Evolutionary conservation across 371 early-diverging fungal genomes (phyloP).

Genomic region (Rhizopus arrhizus): DNA sequence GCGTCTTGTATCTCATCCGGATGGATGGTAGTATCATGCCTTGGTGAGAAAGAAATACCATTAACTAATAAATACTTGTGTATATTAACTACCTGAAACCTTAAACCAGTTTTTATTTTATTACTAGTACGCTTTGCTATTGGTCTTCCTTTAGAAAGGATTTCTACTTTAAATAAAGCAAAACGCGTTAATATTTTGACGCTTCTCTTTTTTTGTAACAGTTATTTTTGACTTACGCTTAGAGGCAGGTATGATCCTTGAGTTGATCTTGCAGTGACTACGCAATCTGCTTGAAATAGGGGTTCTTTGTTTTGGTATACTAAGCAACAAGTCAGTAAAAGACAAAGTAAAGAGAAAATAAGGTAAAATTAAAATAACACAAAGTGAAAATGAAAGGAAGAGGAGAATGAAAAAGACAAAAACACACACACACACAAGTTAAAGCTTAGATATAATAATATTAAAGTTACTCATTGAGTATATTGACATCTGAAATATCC

Average conservation of each 20-base stretch:
- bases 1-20: slow-evolving; percentile 19
- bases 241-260: not conserved
- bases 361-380: too few species aligned
- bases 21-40: slow-evolving; percentile 20
- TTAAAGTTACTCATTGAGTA: too few species aligned
- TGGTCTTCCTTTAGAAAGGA: not conserved
- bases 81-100: not conserved
- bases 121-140: not conserved
- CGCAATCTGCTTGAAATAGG: slow-evolving; percentile 22
- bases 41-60: slow-evolving; percentile 14
- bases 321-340: too few species aligned
- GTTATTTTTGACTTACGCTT: not conserved
- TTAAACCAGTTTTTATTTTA: not conserved
- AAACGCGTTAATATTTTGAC: not conserved
- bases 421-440: not conserved
- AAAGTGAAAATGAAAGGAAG: not conserved
- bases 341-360: too few species aligned
- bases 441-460: too few species aligned
- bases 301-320: slow-evolving; percentile 19
- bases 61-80: not conserved
- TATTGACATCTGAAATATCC: too few species aligned
- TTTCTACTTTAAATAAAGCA: not conserved
- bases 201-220: not conserved
- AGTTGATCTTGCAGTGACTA: slow-evolving; percentile 4
- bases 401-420: slow-evolving; percentile 4